Evolutionary conservation across 148 eudicot genomes (phyloP).

Genomic region (Gaultheria prostrata): DNA sequence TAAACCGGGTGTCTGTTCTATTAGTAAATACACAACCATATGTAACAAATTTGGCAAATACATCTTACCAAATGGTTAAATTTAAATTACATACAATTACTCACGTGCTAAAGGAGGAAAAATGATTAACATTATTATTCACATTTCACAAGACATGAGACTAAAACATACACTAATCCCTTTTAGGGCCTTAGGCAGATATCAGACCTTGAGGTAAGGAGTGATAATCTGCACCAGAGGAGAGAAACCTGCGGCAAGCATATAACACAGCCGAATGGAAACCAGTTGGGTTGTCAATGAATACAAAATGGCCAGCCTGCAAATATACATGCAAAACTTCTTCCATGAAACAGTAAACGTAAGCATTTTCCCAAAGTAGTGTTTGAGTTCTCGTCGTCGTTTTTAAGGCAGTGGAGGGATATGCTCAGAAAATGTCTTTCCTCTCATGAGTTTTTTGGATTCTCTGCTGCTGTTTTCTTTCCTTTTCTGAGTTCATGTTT

Average conservation of each 20-base stretch:
- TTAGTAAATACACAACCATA: background rate
- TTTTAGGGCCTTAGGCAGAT: conserved; percentile 36
- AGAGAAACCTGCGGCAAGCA: conserved; percentile 71
- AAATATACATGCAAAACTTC: conserved; percentile 15
- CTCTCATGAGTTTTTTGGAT: too few relatives aligned
- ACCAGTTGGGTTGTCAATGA: conserved; percentile 65
- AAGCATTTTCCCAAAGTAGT: background rate
- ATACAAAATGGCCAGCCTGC: conserved; percentile 73
- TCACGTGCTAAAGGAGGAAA: background rate
- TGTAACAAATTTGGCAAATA: background rate
- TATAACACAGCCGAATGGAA: conserved; percentile 84
- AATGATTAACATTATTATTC: background rate
- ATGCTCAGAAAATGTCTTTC: too few relatives aligned
- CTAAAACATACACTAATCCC: background rate
- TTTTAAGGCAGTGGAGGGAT: too few relatives aligned
- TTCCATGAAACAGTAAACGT: background rate
- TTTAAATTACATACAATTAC: background rate
- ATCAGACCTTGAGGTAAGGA: conserved; percentile 68
- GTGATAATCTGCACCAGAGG: conserved; percentile 43
- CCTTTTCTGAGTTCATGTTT: too few relatives aligned
- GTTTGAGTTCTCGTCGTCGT: too few relatives aligned
- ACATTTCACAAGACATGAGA: background rate
- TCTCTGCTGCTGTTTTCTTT: too few relatives aligned
- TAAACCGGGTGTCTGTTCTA: background rate
- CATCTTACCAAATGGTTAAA: background rate